Evolutionary conservation across 2,329 filamentous ascomycete species (phyloP).

Genomic region (Nakataea oryzae): DNA sequence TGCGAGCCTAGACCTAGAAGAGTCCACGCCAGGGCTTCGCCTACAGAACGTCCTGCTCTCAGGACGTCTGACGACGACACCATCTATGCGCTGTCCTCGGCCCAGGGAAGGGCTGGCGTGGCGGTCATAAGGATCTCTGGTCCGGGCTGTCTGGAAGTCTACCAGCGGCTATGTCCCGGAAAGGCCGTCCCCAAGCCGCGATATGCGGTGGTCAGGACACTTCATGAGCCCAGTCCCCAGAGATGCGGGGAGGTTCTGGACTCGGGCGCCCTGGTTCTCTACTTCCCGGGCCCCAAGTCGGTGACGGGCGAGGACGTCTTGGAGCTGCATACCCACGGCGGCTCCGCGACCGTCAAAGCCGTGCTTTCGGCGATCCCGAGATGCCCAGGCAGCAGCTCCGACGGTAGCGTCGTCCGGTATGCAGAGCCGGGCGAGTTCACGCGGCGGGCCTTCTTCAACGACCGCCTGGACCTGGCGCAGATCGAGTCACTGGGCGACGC

Average conservation of each 20-base stretch:
- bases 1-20: background rate
- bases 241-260: conserved; percentile 54
- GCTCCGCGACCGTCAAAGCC: conserved; percentile 77
- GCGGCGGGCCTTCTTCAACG: conserved; percentile 78
- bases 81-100: conserved; percentile 88
- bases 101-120: conserved; percentile 76
- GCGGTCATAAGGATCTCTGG: conserved; percentile 85
- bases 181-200: conserved; percentile 34
- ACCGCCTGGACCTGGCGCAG: conserved; percentile 77
- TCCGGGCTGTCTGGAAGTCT: conserved; percentile 58
- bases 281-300: conserved; percentile 71
- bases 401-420: conserved; percentile 51
- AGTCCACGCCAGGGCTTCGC: background rate
- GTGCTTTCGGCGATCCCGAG: conserved; percentile 67
- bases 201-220: conserved; percentile 61
- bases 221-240: conserved; percentile 42
- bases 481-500: conserved; percentile 57
- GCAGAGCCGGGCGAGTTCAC: conserved; percentile 96
- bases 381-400: conserved; percentile 19
- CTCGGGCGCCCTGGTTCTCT: conserved; percentile 67
- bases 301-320: conserved; percentile 89
- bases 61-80: conserved; percentile 39
- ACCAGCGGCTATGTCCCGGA: conserved; percentile 36
- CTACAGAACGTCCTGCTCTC: background rate
- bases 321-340: conserved; percentile 91